phyloP scores from a whole-genome alignment of 305 asterid genomes.

The Salvia sclarea region DNA sequence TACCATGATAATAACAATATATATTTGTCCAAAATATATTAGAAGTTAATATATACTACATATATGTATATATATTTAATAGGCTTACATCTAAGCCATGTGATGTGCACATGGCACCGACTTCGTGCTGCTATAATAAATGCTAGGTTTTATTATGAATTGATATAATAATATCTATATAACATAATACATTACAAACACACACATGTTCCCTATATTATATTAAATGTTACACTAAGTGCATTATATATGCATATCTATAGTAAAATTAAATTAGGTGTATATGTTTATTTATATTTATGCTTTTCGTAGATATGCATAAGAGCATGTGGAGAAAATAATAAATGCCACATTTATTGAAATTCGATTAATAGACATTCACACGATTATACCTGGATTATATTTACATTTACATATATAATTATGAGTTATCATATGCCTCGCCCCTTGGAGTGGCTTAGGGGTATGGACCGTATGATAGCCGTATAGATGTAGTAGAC shows the following conservation, averaged over 20 bases:
- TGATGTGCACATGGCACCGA: conserved; percentile 35
- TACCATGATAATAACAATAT: not conserved
- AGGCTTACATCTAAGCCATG: conserved; percentile 28
- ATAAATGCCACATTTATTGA: not conserved
- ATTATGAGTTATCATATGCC: not conserved
- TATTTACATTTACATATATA: not conserved
- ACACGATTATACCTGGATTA: not conserved
- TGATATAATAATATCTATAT: no score
- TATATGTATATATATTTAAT: not conserved
- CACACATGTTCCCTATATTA: no score
- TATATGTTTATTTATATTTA: not conserved
- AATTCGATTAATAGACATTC: not conserved
- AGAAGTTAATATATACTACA: not conserved
- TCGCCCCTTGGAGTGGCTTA: not conserved
- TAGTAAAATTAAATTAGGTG: not conserved
- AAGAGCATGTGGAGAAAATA: not conserved
- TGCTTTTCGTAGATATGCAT: not conserved
- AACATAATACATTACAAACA: no score
- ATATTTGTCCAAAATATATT: not conserved
- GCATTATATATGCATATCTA: not conserved
- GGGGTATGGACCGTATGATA: no score
- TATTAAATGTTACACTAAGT: no score
- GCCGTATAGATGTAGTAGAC: no score
- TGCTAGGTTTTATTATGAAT: not conserved
- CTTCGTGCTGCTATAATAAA: conserved; percentile 1